These are phyloP conservation scores for Solanum chilense DNA, from an alignment of 257 asterid species.

Conservation along the genomic window DNA sequence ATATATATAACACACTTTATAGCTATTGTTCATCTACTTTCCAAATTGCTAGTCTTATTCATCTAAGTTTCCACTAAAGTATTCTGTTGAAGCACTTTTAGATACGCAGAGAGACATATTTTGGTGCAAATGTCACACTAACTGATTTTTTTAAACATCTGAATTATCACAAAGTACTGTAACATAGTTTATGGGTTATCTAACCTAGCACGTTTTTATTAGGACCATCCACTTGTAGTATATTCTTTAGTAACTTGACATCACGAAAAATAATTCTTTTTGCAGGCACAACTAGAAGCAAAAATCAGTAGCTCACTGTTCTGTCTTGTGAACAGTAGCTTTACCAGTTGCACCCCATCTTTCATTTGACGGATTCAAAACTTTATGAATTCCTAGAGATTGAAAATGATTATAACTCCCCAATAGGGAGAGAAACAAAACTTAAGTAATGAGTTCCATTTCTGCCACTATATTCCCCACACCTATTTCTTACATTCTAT, in stretches of 20 bases:
- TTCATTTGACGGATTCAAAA: background rate
- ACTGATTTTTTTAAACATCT: background rate
- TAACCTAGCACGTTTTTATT: background rate
- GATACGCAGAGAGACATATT: background rate
- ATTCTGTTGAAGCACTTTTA: background rate
- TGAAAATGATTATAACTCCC: accelerated
- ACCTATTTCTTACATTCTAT: too few species aligned
- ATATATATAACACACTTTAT: background rate
- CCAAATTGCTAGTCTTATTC: background rate
- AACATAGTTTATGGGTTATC: background rate
- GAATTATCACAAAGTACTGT: background rate
- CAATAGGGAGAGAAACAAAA: background rate
- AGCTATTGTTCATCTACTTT: background rate
- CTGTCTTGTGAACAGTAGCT: background rate
- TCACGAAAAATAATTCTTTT: background rate
- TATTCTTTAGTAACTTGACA: background rate
- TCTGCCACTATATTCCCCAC: background rate
- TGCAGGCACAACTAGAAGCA: background rate
- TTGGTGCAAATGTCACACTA: background rate
- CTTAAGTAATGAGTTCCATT: background rate
- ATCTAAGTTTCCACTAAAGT: background rate
- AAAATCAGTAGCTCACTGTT: background rate
- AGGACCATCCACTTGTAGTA: background rate
- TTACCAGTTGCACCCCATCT: background rate
- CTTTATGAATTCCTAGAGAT: background rate